Percentiles rank a stretch among this genome's conserved stretches.
These are phyloP conservation scores for Paecilomyces fulvus DNA, from an alignment of 2,329 filamentous ascomycete genomes.

Conservation along the genomic window DNA sequence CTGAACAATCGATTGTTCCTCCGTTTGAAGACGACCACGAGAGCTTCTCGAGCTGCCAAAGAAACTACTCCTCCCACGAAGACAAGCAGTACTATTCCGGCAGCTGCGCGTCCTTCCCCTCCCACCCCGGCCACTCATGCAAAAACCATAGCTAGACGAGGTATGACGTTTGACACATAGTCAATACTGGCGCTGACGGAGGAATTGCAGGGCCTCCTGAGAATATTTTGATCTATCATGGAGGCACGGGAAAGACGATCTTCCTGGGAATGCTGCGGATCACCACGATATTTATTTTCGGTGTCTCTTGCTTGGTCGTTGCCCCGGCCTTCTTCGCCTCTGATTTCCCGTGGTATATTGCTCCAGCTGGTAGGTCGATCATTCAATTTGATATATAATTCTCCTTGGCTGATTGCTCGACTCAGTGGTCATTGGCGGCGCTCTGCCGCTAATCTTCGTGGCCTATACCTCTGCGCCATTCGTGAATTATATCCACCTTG, in stretches of 20 bases:
- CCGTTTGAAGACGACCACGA: slow-evolving; percentile 22
- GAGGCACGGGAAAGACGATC: slow-evolving; percentile 57
- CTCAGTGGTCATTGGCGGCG: slow-evolving; percentile 51
- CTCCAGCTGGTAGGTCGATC: slow-evolving; percentile 30
- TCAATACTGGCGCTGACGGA: slow-evolving; percentile 2
- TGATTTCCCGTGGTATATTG: slow-evolving; percentile 36
- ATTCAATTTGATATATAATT: background rate
- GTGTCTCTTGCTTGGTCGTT: slow-evolving; percentile 56
- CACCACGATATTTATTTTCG: slow-evolving; percentile 60
- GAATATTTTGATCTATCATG: slow-evolving; percentile 63
- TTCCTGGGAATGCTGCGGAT: slow-evolving; percentile 65
- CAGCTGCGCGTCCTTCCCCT: slow-evolving; percentile 8
- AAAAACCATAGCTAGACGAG: slow-evolving; percentile 20
- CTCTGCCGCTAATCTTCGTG: slow-evolving; percentile 58
- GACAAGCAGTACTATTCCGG: slow-evolving; percentile 11
- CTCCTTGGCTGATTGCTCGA: background rate
- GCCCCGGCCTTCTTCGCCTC: slow-evolving; percentile 48
- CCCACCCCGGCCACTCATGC: slow-evolving; percentile 10
- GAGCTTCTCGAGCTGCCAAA: slow-evolving; percentile 14
- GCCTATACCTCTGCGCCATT: slow-evolving; percentile 60
- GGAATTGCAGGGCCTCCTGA: slow-evolving; percentile 25
- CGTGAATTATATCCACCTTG: slow-evolving; percentile 63
- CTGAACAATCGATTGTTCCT: slow-evolving; percentile 17
- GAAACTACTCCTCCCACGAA: slow-evolving; percentile 12
- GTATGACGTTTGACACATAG: slow-evolving; percentile 10